A percentile compares a stretch with the other conserved stretches of the same genome.
Conservation (phyloP, 2,329 filamentous ascomycete genomes). For the Penicillium janthinellum region DNA sequence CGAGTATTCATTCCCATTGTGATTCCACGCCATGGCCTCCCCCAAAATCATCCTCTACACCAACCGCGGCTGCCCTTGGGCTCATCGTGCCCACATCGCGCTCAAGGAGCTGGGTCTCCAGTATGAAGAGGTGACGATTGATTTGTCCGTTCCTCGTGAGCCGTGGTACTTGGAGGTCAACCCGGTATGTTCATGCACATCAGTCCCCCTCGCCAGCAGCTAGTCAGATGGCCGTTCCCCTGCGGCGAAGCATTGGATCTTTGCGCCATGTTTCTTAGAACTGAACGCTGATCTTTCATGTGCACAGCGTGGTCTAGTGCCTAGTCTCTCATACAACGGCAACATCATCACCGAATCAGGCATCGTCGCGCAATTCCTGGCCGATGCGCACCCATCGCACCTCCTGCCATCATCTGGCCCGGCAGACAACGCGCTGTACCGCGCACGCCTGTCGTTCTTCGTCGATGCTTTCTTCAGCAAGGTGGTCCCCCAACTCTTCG, state of each 20-base stretch:
- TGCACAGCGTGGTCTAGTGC: conserved; percentile 68
- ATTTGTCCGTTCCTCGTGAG: conserved; percentile 68
- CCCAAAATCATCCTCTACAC: conserved; percentile 69
- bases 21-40: conserved; percentile 29
- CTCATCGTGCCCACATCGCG: conserved; percentile 74
- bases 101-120: conserved; percentile 66
- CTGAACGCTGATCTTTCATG: background rate
- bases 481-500: conserved; percentile 53
- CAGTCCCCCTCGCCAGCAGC: background rate
- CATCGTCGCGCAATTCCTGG: conserved; percentile 69
- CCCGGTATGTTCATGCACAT: conserved; percentile 50
- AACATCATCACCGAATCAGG: conserved; percentile 74
- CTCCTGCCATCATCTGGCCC: conserved; percentile 60
- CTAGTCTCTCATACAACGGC: conserved; percentile 67
- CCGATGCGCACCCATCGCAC: conserved; percentile 68
- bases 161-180: conserved; percentile 76
- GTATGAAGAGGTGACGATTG: conserved; percentile 72
- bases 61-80: conserved; percentile 69
- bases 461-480: conserved; percentile 70
- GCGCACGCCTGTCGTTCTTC: conserved; percentile 72
- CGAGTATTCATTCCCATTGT: conserved; percentile 8
- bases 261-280: background rate
- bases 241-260: background rate
- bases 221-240: background rate
- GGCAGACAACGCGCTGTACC: conserved; percentile 58